Conservation (phyloP, 139 green algal genomes). For the Auxenochlorella pyrenoidosa region DNA sequence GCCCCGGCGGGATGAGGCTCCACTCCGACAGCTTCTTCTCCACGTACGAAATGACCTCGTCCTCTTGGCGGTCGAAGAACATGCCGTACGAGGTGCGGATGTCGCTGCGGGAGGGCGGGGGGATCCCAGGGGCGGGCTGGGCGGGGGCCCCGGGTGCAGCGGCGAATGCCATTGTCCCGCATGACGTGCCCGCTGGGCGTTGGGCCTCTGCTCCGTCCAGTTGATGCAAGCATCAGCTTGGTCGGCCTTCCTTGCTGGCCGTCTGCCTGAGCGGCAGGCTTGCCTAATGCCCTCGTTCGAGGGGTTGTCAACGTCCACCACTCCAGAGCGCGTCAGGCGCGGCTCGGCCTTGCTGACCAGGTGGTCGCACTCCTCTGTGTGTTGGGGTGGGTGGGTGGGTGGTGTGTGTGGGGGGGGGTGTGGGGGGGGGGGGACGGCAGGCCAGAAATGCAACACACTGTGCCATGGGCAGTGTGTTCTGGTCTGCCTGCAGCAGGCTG, state of each 20-base stretch:
- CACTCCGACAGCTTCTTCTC: conserved; percentile 54
- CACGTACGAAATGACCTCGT: conserved; percentile 60
- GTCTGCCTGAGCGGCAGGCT: background rate
- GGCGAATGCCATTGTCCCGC: too few relatives aligned
- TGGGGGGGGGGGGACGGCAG: background rate
- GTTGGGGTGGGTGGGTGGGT: background rate
- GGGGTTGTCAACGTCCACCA: conserved; percentile 44
- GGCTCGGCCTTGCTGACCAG: conserved; percentile 30
- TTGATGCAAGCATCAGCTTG: too few relatives aligned
- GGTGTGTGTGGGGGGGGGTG: background rate
- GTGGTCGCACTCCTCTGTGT: conserved; percentile 40
- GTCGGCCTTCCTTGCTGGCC: too few relatives aligned
- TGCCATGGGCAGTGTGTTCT: too few relatives aligned
- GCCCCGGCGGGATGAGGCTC: conserved; percentile 48
- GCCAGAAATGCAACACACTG: background rate
- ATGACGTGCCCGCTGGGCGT: too few relatives aligned
- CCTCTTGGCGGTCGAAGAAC: conserved; percentile 55
- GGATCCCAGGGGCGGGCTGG: conserved; percentile 36
- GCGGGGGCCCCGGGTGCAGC: background rate
- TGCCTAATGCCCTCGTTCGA: conserved; percentile 13
- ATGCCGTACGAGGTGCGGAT: conserved; percentile 54
- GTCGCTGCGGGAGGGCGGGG: conserved; percentile 26
- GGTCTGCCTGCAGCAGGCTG: background rate
- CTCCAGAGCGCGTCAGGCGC: conserved; percentile 41
- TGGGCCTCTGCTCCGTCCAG: too few relatives aligned